phyloP scores from a whole-genome alignment of 2,329 filamentous ascomycete species.

The Cephalotrichum gorgonifer region DNA sequence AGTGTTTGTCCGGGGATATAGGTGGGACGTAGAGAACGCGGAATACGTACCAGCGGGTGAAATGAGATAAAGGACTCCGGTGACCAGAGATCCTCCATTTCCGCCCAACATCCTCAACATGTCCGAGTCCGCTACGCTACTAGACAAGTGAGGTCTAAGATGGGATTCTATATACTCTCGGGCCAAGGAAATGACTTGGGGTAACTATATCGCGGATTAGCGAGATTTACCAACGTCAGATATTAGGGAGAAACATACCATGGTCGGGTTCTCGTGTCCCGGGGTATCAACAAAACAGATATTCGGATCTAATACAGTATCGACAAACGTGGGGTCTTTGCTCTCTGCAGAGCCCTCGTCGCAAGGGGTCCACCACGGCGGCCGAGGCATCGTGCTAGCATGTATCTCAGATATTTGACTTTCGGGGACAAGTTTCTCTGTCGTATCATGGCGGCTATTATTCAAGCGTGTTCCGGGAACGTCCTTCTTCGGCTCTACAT shows the following conservation, averaged over 20 bases:
- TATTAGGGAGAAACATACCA: not conserved
- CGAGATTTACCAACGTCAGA: not conserved
- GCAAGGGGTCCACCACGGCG: constrained; percentile 84
- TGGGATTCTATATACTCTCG: constrained; percentile 62
- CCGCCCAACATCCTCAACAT: constrained; percentile 69
- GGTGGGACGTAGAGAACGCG: constrained; percentile 27
- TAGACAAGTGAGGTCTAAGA: constrained; percentile 22
- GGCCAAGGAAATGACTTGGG: constrained; percentile 50
- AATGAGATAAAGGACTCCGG: constrained; percentile 76
- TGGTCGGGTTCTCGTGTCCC: constrained; percentile 18
- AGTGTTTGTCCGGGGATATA: not conserved
- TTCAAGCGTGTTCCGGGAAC: constrained; percentile 1
- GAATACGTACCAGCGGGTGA: constrained; percentile 47
- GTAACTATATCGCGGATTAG: constrained; percentile 15
- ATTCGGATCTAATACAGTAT: constrained; percentile 71
- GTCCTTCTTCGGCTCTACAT: constrained; percentile 55
- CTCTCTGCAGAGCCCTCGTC: constrained; percentile 39
- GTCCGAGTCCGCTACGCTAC: constrained; percentile 34
- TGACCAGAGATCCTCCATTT: constrained; percentile 73
- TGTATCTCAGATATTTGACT: constrained; percentile 53
- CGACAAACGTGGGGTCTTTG: constrained; percentile 43
- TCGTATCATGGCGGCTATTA: constrained; percentile 3
- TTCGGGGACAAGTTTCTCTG: constrained; percentile 1
- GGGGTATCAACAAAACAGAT: constrained; percentile 87
- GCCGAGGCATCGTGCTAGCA: constrained; percentile 75